Percentiles rank a stretch among this genome's conserved stretches.
phyloP scores from a whole-genome alignment of 805 yeast genomes.

The Saccharomycopsis capsularis region DNA sequence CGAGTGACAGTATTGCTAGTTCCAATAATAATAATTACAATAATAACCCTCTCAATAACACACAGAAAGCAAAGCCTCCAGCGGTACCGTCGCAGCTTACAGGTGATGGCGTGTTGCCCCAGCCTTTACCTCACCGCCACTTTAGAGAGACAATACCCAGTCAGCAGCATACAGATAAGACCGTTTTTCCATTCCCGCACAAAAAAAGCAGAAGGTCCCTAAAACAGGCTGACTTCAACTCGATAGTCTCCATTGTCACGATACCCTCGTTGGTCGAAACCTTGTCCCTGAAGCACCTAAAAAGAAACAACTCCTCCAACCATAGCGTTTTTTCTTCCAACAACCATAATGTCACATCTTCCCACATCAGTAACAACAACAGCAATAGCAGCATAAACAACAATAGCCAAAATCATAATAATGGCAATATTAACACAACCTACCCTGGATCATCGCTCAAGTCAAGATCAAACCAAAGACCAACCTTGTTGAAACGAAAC shows the following conservation, averaged over 20 bases:
- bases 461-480: not conserved
- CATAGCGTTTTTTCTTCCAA: not conserved
- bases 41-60: not conserved
- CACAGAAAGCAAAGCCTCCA: too few species aligned
- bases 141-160: constrained; percentile 1
- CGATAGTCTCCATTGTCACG: constrained; percentile 12
- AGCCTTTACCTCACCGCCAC: not conserved
- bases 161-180: not conserved
- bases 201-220: not conserved
- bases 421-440: too few species aligned
- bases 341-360: not conserved
- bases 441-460: too few species aligned
- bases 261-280: constrained; percentile 9
- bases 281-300: not conserved
- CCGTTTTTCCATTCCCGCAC: not conserved
- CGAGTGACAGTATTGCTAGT: not conserved
- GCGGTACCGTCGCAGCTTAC: not conserved
- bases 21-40: not conserved
- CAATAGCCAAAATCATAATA: not conserved
- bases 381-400: not conserved
- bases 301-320: not conserved
- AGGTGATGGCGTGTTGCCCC: constrained; percentile 9
- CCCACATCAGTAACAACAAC: not conserved
- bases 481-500: constrained; percentile 4
- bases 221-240: constrained; percentile 9